Conservation (phyloP, 140 eudicot species). For the Flaveria floridana region DNA sequence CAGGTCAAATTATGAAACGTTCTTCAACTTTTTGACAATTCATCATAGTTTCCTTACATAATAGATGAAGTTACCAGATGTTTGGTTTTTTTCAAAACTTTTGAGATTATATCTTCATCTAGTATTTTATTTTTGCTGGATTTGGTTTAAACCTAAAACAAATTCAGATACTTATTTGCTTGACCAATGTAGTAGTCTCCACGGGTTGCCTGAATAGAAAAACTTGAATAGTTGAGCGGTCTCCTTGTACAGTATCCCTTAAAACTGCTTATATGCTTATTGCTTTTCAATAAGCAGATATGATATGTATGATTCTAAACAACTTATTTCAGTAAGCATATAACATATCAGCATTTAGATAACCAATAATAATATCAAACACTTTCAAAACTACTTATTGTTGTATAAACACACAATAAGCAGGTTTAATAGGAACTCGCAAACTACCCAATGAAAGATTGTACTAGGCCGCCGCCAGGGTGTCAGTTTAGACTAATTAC, state of each 20-base stretch:
- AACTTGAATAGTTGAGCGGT: neutral
- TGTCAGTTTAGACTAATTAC: neutral
- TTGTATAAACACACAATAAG: neutral
- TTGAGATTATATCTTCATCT: too few species aligned
- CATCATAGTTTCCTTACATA: too few species aligned
- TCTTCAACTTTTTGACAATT: too few species aligned
- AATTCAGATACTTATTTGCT: too few species aligned
- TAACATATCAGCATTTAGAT: neutral
- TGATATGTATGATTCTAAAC: neutral
- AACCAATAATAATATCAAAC: neutral
- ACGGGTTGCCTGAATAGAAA: neutral
- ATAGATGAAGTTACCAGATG: too few species aligned
- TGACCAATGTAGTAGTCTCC: too few species aligned
- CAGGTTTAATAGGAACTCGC: neutral
- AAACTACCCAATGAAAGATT: neutral
- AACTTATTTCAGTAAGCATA: neutral
- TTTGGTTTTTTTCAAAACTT: too few species aligned
- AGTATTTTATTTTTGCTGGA: too few species aligned
- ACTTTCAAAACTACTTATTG: neutral
- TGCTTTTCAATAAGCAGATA: neutral
- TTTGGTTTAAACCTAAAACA: too few species aligned
- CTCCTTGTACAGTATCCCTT: neutral
- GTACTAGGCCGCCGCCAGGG: too few species aligned
- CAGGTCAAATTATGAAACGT: too few species aligned
- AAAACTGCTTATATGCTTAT: neutral